phyloP scores from a whole-genome alignment of 1,284 basidiomycete genomes.

The Cryptococcus neoformans region DNA sequence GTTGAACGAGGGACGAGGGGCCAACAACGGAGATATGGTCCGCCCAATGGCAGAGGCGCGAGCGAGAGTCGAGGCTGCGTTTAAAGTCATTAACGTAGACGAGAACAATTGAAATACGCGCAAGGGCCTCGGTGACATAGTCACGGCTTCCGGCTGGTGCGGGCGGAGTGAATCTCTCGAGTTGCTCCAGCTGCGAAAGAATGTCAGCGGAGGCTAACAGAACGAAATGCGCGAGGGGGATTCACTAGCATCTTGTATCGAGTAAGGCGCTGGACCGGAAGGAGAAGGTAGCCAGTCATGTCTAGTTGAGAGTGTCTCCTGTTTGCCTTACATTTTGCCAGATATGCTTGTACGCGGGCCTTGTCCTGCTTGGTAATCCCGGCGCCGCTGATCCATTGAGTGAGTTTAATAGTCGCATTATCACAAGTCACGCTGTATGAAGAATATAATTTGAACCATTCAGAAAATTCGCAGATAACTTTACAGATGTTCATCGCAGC shows the following conservation, averaged over 20 bases:
- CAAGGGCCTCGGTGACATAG: constrained; percentile 75
- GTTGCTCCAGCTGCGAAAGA: constrained; percentile 59
- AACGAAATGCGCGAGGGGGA: not conserved
- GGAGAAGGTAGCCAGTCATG: not conserved
- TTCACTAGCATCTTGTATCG: constrained; percentile 1
- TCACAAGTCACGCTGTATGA: not conserved
- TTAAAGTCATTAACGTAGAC: constrained; percentile 97
- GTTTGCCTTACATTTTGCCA: not conserved
- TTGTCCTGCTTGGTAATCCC: not conserved
- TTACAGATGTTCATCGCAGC: not conserved
- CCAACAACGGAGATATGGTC: constrained; percentile 82
- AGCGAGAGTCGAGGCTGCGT: constrained; percentile 82
- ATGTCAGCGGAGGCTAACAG: not conserved
- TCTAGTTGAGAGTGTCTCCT: not conserved
- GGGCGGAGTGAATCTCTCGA: constrained; percentile 74
- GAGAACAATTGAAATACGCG: constrained; percentile 79
- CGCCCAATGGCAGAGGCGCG: constrained; percentile 86
- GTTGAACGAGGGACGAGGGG: constrained; percentile 93
- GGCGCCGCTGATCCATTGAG: not conserved
- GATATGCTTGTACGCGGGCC: not conserved
- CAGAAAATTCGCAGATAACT: not conserved
- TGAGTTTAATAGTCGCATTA: not conserved
- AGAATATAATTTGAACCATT: constrained; percentile 2
- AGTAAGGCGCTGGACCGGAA: constrained; percentile 1
- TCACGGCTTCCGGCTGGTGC: constrained; percentile 63